Conservation (phyloP, 495 filamentous ascomycete genomes). For the Astrothelium macrocarpum region DNA sequence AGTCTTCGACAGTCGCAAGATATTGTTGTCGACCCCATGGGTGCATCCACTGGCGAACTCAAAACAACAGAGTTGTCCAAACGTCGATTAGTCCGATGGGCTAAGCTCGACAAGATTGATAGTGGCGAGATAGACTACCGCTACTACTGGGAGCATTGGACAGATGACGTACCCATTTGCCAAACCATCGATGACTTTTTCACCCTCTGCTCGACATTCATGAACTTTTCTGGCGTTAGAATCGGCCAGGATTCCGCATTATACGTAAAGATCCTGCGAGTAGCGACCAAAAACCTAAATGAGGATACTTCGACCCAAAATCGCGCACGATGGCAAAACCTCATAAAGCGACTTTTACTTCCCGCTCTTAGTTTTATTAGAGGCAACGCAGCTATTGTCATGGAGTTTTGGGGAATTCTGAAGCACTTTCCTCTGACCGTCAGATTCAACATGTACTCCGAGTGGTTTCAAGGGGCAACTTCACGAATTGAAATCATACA, state of each 20-base stretch:
- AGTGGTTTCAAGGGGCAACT: constrained; percentile 74
- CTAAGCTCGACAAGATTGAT: constrained; percentile 65
- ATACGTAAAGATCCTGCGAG: constrained; percentile 68
- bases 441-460: constrained; percentile 83
- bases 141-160: constrained; percentile 98
- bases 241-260: constrained; percentile 74
- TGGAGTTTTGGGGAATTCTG: constrained; percentile 74
- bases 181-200: constrained; percentile 87
- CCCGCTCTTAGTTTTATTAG: constrained; percentile 77
- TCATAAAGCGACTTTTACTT: constrained; percentile 72
- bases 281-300: constrained; percentile 64
- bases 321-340: constrained; percentile 60
- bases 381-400: constrained; percentile 69
- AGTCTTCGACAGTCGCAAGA: constrained; percentile 33
- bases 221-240: constrained; percentile 76
- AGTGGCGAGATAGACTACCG: constrained; percentile 61
- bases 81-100: constrained; percentile 67
- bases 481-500: constrained; percentile 70
- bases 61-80: constrained; percentile 43
- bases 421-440: constrained; percentile 63
- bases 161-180: constrained; percentile 83
- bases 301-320: constrained; percentile 63
- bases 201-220: constrained; percentile 69
- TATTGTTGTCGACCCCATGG: not conserved
- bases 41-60: constrained; percentile 43